phyloP scores from a whole-genome alignment of 1,284 basidiomycete species.

The Heterobasidion parviporum region DNA sequence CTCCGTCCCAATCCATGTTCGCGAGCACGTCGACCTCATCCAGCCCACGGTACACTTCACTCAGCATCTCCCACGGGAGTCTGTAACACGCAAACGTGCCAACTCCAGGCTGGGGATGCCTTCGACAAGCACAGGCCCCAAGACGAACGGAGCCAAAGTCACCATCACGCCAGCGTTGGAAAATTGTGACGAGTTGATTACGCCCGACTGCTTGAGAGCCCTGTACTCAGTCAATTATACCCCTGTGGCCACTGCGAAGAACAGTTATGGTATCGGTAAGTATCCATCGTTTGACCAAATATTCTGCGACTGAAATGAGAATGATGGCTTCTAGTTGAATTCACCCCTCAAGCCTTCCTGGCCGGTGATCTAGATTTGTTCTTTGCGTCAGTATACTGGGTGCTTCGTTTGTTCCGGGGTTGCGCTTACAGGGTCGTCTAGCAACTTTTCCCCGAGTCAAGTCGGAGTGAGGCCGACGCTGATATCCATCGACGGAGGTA shows the following conservation, averaged over 20 bases:
- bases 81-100: constrained; percentile 10
- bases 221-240: constrained; percentile 37
- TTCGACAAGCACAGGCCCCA: constrained; percentile 22
- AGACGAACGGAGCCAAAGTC: constrained; percentile 23
- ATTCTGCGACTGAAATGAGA: no score
- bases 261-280: constrained; percentile 43
- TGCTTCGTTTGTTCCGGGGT: no score
- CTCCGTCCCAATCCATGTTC: constrained; percentile 28
- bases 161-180: constrained; percentile 20
- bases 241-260: constrained; percentile 30
- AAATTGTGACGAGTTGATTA: constrained; percentile 35
- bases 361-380: constrained; percentile 38
- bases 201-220: constrained; percentile 36
- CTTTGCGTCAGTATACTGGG: constrained; percentile 20
- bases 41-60: constrained; percentile 36
- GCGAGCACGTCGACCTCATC: constrained; percentile 33
- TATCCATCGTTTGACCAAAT: not conserved
- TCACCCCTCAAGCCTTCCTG: constrained; percentile 38
- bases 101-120: constrained; percentile 22
- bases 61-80: constrained; percentile 11
- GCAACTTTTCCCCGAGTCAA: constrained; percentile 27
- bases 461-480: constrained; percentile 26
- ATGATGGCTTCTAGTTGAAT: constrained; percentile 29
- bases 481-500: constrained; percentile 38
- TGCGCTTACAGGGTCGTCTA: constrained; percentile 10